Conservation (phyloP, 441 rosid genomes). For the Populus trichocarpa region DNA sequence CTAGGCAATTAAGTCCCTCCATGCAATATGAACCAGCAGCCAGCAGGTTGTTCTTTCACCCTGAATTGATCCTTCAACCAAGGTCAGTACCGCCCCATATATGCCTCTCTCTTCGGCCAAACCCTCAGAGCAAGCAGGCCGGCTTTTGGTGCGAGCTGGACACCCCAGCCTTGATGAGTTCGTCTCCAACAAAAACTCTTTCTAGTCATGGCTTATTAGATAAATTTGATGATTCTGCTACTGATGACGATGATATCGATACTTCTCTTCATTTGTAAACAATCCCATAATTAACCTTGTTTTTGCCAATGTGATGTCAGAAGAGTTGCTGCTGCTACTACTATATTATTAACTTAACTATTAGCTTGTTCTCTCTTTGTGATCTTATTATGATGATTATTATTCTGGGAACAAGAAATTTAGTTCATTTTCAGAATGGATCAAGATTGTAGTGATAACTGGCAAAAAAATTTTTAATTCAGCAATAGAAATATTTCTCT, state of each 20-base stretch:
- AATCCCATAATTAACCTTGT: not conserved
- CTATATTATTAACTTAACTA: no score
- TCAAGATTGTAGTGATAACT: not conserved
- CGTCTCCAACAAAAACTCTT: slow-evolving; percentile 8
- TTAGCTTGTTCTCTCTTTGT: not conserved
- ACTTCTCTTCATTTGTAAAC: slow-evolving; percentile 75
- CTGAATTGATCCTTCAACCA: slow-evolving; percentile 30
- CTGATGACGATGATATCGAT: slow-evolving; percentile 41
- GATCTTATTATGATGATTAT: not conserved
- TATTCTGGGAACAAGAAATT: not conserved
- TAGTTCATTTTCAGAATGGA: not conserved
- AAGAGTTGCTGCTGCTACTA: not conserved
- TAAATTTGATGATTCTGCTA: slow-evolving; percentile 27
- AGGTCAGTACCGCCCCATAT: slow-evolving; percentile 28
- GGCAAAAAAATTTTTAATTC: not conserved
- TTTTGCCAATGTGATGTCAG: not conserved
- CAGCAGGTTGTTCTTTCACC: slow-evolving; percentile 39
- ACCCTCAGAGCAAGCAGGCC: slow-evolving; percentile 9
- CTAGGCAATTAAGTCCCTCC: slow-evolving; percentile 19
- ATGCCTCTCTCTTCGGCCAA: slow-evolving; percentile 28
- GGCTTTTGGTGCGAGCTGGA: slow-evolving; percentile 15
- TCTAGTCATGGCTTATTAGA: not conserved
- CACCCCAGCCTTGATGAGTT: slow-evolving; percentile 13
- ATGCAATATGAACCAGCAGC: slow-evolving; percentile 30
- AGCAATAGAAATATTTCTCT: no score